Percentiles rank a stretch among this genome's conserved stretches.
These are phyloP conservation scores for Imleria badia DNA, from an alignment of 768 basidiomycete genomes.

Conservation along the genomic window DNA sequence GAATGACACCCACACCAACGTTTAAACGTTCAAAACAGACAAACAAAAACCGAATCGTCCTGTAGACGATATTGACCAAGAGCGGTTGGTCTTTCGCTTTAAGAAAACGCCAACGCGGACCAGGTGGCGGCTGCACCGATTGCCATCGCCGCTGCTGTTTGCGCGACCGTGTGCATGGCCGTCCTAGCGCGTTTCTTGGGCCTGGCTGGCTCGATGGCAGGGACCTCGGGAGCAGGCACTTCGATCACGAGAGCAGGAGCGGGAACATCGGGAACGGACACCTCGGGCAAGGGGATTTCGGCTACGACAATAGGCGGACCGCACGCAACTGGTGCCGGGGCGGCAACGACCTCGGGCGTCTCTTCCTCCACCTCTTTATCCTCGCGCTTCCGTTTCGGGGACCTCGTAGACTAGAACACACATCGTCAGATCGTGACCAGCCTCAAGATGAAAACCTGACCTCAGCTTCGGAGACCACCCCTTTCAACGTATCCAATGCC, in stretches of 20 bases:
- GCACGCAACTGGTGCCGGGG: background rate
- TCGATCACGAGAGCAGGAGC: background rate
- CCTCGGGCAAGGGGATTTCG: background rate
- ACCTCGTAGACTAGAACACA: slow-evolving; percentile 29
- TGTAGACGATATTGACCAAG: background rate
- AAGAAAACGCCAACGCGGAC: slow-evolving; percentile 70
- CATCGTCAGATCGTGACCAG: slow-evolving; percentile 25
- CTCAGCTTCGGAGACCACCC: slow-evolving; percentile 35
- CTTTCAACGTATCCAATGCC: slow-evolving; percentile 37
- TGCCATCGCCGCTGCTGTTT: slow-evolving; percentile 61
- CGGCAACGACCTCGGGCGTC: background rate
- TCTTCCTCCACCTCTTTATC: slow-evolving; percentile 37
- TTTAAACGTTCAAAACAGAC: background rate
- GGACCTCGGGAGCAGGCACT: background rate
- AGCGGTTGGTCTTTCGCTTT: slow-evolving; percentile 12
- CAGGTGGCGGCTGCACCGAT: slow-evolving; percentile 72
- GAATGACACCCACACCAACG: background rate
- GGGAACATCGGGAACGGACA: background rate
- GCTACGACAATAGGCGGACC: background rate
- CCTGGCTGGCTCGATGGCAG: slow-evolving; percentile 19
- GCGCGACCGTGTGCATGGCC: slow-evolving; percentile 40
- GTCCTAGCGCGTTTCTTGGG: slow-evolving; percentile 47
- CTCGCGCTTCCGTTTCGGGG: slow-evolving; percentile 64
- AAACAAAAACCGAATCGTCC: background rate
- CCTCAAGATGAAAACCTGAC: slow-evolving; percentile 19